Percentiles rank a stretch among this genome's conserved stretches.
Evolutionary conservation across 2,329 filamentous ascomycete genomes (phyloP).

Genomic region (Phoma sp.): DNA sequence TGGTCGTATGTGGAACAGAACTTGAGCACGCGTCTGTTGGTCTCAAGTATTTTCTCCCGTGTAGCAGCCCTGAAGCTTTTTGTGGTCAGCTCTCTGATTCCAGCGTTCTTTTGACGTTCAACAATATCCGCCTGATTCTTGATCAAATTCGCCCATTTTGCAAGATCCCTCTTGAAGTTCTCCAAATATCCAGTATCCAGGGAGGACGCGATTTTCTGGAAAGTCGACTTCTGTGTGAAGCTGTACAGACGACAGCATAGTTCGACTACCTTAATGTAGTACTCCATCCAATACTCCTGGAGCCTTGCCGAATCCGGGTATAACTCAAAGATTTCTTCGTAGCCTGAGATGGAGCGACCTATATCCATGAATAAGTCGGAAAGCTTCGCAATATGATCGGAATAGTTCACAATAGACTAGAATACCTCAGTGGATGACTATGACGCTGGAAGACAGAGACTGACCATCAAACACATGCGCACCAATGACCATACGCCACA

Average conservation of each 20-base stretch:
- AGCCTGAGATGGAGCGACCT: slow-evolving; percentile 50
- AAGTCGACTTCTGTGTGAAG: slow-evolving; percentile 41
- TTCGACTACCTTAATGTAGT: slow-evolving; percentile 50
- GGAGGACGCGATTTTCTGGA: slow-evolving; percentile 42
- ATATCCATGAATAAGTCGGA: slow-evolving; percentile 51
- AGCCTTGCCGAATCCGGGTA: slow-evolving; percentile 49
- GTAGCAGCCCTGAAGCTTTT: slow-evolving; percentile 25
- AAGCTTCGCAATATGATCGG: slow-evolving; percentile 48
- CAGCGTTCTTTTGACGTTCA: slow-evolving; percentile 37
- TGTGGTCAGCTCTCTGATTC: slow-evolving; percentile 27
- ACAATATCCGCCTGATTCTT: slow-evolving; percentile 41
- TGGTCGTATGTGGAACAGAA: slow-evolving; percentile 53
- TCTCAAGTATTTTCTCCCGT: too few relatives aligned
- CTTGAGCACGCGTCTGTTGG: slow-evolving; percentile 43
- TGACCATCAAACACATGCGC: slow-evolving; percentile 50
- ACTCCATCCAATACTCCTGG: slow-evolving; percentile 48
- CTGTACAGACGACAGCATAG: slow-evolving; percentile 48
- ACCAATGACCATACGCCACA: slow-evolving; percentile 55
- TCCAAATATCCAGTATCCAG: slow-evolving; percentile 37
- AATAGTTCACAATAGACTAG: slow-evolving; percentile 21
- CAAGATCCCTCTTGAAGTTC: not conserved
- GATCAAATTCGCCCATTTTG: slow-evolving; percentile 38
- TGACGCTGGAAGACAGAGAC: slow-evolving; percentile 15
- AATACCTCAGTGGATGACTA: not conserved
- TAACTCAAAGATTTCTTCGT: slow-evolving; percentile 49